Percentiles rank a stretch among this genome's conserved stretches.
Conservation (phyloP, 108 stramenopile genomes). For the Nannochloropsis salina region DNA sequence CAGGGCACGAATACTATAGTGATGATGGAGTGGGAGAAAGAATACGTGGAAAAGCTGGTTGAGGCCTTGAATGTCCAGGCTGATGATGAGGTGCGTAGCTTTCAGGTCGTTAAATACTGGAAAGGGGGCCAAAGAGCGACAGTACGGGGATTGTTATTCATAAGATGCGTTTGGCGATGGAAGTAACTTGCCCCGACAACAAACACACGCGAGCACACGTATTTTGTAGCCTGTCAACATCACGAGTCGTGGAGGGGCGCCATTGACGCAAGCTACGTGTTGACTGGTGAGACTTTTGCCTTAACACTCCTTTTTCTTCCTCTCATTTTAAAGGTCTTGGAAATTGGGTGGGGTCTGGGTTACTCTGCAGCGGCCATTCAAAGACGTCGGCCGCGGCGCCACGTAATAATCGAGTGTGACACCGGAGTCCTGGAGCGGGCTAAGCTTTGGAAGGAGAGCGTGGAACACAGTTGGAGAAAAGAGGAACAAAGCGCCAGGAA, state of each 20-base stretch:
- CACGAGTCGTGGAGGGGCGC: no score
- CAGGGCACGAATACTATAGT: constrained; percentile 42
- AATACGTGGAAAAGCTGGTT: constrained; percentile 40
- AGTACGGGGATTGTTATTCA: no score
- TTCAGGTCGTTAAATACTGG: no score
- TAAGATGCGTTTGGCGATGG: no score
- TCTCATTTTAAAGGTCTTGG: constrained; percentile 24
- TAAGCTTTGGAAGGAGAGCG: constrained; percentile 26
- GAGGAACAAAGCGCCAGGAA: not conserved
- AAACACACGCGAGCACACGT: no score
- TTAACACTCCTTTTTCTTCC: not conserved
- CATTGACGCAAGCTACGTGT: no score
- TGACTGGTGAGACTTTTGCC: no score
- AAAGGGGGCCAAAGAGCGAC: no score
- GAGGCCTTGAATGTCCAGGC: constrained; percentile 31
- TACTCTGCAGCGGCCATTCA: constrained; percentile 37
- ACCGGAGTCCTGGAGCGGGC: constrained; percentile 27
- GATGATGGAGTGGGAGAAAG: constrained; percentile 48
- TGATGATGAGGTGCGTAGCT: not conserved
- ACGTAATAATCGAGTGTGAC: constrained; percentile 36
- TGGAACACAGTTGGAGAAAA: not conserved
- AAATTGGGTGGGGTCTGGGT: constrained; percentile 39
- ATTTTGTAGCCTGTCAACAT: no score
- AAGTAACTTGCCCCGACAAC: no score
- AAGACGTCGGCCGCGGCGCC: constrained; percentile 26